Evolutionary conservation across 202 grass and related monocot species (phyloP).

Genomic region (Digitaria exilis): DNA sequence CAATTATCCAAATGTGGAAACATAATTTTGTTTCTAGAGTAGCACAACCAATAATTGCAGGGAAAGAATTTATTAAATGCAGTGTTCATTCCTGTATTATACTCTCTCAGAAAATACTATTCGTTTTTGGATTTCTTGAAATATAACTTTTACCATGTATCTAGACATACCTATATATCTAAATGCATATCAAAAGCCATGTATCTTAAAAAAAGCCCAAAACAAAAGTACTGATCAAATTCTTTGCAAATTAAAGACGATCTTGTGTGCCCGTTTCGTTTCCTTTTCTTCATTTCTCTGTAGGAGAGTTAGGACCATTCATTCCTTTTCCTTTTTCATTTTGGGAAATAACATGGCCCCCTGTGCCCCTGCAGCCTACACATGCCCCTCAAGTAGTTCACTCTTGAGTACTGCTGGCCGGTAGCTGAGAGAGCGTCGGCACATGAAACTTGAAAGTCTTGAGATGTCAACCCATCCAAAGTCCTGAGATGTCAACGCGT

Average conservation of each 20-base stretch:
- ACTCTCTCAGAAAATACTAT: too few relatives aligned
- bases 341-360: not conserved
- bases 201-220: too few relatives aligned
- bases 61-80: not conserved
- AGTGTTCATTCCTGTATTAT: too few relatives aligned
- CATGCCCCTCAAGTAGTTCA: too few relatives aligned
- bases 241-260: not conserved
- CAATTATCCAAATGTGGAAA: not conserved
- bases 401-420: too few relatives aligned
- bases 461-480: not conserved
- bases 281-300: not conserved
- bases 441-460: not conserved
- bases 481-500: slow-evolving; percentile 26
- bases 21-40: not conserved
- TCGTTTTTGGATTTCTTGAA: too few relatives aligned
- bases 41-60: not conserved
- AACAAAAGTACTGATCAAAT: not conserved
- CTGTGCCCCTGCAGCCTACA: too few relatives aligned
- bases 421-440: slow-evolving; percentile 9
- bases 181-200: too few relatives aligned
- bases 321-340: not conserved
- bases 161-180: too few relatives aligned
- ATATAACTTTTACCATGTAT: too few relatives aligned
- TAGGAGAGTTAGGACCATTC: not conserved
- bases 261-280: not conserved